Evolutionary conservation across 2,329 filamentous ascomycete species (phyloP), one percentile per base, ranked within the genome.

Genomic region (Apiospora aurea): DNA sequence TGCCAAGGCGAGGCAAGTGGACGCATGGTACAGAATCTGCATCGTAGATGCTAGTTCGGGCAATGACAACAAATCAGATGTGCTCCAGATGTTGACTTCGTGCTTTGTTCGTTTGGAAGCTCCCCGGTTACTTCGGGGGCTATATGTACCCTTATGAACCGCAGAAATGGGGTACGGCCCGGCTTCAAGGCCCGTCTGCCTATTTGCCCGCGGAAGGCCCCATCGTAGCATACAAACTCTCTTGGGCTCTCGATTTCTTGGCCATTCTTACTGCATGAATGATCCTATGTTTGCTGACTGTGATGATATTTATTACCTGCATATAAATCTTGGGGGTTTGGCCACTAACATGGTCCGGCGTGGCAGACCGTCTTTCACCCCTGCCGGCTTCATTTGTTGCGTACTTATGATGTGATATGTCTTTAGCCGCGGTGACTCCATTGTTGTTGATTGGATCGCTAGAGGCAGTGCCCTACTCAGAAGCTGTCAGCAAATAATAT

Each of bases 401-500:
- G 44, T 46, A 49, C 18, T n/a, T 24, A 49, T n/a, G 47, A 49
- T 49, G 21, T 49, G n/a, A 49, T 24, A 49, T 49, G 18, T 49
- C 11, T 34, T 61, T 61, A 61, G 53, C 29, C 57, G 34, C 2
- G 0, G 21, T n/a, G n/a, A 18, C 38, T n/a, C 8, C 10, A 6
- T 41, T 1, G 21, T 14, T 41, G 18, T 18, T n/a, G 18, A 64
- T 64, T 64, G 57, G 57, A 13, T 21, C 34, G 51, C 51, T 57
- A 34, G 26, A 57, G 26, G 26, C 24, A 34, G 51, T 13, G 18
- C 13, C 51, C 24, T 57, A 14, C n/a, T 41, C 57, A n/a, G 3
- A 64, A 5, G 57, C 57, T 64, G 57, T 64, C 57, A 64, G 34
- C 57, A 41, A 64, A 64, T 24, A 64, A 41, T 41, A 41, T 18